Evolutionary conservation across 2,329 filamentous ascomycete species (phyloP).

Genomic region (Colletotrichum costaricense): DNA sequence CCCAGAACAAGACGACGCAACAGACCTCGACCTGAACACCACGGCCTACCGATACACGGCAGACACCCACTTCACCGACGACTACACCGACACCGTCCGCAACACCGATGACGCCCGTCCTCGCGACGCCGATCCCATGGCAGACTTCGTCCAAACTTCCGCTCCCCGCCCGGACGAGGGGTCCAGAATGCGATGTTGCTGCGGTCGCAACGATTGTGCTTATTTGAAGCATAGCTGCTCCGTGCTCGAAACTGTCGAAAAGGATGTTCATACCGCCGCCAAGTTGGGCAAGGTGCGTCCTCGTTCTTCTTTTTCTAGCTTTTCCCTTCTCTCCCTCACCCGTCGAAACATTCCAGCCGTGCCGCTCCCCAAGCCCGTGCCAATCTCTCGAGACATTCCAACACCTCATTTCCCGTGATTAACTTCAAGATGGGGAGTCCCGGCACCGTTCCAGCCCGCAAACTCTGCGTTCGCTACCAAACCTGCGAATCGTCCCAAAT

Average conservation of each 20-base stretch:
- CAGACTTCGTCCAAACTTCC: conserved; percentile 34
- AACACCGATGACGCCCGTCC: conserved; percentile 18
- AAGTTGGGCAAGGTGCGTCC: conserved; percentile 89
- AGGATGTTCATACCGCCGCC: conserved; percentile 87
- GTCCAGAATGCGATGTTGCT: conserved; percentile 77
- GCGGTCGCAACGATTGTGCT: conserved; percentile 82
- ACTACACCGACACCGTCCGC: neutral
- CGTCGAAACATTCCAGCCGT: conserved; percentile 28
- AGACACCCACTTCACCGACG: neutral
- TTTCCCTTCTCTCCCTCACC: neutral
- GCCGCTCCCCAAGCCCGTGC: neutral
- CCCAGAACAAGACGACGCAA: neutral
- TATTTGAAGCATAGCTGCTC: conserved; percentile 84
- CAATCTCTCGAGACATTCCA: conserved; percentile 33
- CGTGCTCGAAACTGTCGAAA: conserved; percentile 84
- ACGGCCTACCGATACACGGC: neutral
- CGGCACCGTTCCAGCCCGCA: conserved; percentile 40
- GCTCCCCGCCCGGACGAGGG: conserved; percentile 36
- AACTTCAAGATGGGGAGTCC: conserved; percentile 18
- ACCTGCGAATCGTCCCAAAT: conserved; percentile 16
- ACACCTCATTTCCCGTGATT: conserved; percentile 28
- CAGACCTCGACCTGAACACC: neutral
- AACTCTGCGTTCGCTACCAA: conserved; percentile 35
- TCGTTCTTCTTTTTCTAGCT: conserved; percentile 9
- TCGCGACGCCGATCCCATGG: conserved; percentile 30